A percentile compares a stretch with the other conserved stretches of the same genome.
phyloP scores from a whole-genome alignment of 139 green algal species.

The Medakamo hakoo region DNA sequence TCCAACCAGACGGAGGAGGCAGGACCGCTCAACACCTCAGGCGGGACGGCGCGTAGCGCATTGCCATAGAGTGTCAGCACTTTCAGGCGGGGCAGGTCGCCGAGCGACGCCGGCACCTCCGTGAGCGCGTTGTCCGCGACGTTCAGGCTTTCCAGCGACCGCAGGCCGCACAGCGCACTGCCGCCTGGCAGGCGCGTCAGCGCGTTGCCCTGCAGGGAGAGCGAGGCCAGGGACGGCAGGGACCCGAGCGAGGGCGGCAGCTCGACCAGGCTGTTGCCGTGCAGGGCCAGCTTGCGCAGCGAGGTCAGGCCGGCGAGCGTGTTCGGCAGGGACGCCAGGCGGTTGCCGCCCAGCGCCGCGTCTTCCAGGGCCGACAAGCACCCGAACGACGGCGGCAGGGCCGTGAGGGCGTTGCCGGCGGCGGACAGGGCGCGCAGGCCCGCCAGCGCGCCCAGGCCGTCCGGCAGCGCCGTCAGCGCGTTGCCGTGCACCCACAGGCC shows the following conservation, averaged over 20 bases:
- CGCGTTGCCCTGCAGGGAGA: slow-evolving; percentile 48
- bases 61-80: slow-evolving; percentile 29
- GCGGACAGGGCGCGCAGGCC: slow-evolving; percentile 33
- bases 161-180: too few relatives aligned
- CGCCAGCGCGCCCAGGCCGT: slow-evolving; percentile 25
- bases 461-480: slow-evolving; percentile 33
- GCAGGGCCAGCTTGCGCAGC: slow-evolving; percentile 30
- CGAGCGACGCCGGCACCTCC: slow-evolving; percentile 7
- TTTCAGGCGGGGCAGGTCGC: slow-evolving; percentile 8
- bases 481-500: slow-evolving; percentile 54
- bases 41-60: slow-evolving; percentile 14
- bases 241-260: slow-evolving; percentile 20
- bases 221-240: slow-evolving; percentile 21
- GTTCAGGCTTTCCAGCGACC: slow-evolving; percentile 23
- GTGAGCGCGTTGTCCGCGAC: slow-evolving; percentile 27
- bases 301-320: slow-evolving; percentile 19
- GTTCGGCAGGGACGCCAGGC: slow-evolving; percentile 29
- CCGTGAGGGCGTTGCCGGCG: slow-evolving; percentile 27
- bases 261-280: slow-evolving; percentile 32
- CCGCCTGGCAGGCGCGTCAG: slow-evolving; percentile 30
- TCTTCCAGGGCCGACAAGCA: slow-evolving; percentile 20
- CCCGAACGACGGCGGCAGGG: slow-evolving; percentile 23
- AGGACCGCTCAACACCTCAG: slow-evolving; percentile 8
- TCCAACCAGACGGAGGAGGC: slow-evolving; percentile 49
- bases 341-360: slow-evolving; percentile 38